phyloP scores from a whole-genome alignment of 139 green algal genomes.

The Coelastrella sp. region DNA sequence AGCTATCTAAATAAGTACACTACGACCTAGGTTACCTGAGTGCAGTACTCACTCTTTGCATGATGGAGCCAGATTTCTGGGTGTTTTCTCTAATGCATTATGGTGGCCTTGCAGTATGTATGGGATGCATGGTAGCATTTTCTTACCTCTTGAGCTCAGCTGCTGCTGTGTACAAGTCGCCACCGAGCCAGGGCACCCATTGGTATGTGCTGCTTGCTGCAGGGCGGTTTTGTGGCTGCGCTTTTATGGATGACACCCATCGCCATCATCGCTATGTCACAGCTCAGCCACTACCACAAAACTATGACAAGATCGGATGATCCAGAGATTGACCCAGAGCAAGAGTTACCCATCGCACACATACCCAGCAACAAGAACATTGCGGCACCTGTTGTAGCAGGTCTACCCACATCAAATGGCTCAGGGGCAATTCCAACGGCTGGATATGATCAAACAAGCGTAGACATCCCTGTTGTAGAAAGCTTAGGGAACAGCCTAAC shows the following conservation, averaged over 20 bases:
- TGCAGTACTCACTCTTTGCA: not conserved
- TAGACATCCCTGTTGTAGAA: too few relatives aligned
- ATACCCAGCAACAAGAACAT: too few relatives aligned
- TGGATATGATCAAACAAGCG: too few relatives aligned
- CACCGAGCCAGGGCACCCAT: not conserved
- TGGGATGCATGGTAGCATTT: too few relatives aligned
- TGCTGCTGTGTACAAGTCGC: not conserved
- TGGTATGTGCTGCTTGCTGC: not conserved
- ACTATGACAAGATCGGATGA: not conserved
- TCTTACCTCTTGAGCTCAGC: not conserved
- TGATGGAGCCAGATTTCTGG: too few relatives aligned
- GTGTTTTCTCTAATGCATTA: too few relatives aligned
- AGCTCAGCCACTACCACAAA: constrained; percentile 5
- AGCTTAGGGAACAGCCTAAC: too few relatives aligned
- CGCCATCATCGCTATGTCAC: not conserved
- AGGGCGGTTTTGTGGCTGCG: constrained; percentile 33
- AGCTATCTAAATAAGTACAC: not conserved
- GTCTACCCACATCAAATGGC: too few relatives aligned
- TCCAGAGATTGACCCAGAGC: not conserved
- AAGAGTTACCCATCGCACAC: too few relatives aligned
- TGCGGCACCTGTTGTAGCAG: too few relatives aligned
- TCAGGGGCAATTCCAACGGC: too few relatives aligned
- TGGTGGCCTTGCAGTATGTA: too few relatives aligned
- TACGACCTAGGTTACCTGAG: not conserved
- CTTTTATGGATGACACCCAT: constrained; percentile 33